Base-by-base conservation (phyloP, 768 basidiomycete species). In the Rhizopogon roseolus region DNA sequence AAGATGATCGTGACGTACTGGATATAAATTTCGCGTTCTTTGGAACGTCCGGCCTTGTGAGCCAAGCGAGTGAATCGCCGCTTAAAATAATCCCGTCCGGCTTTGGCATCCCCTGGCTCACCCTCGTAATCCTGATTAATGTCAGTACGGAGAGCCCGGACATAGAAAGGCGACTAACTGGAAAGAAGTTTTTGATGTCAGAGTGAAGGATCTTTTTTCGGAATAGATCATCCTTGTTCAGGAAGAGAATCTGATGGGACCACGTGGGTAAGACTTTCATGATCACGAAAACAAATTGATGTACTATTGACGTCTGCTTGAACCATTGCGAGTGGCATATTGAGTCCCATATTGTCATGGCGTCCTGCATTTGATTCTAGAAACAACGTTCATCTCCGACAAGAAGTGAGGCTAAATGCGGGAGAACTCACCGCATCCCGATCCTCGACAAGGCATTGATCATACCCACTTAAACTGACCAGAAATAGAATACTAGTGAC, bases 291-390 rank as follows among this genome's bases (percentile, higher is more conserved):
- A 22, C 38, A 53, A 42, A 28, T 7, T 40, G 16, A 73, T 87
- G 42, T 58, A 93, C 93, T 52, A 97, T 92, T 9, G 92, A 93
- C 0, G 93, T 95, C 58, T 88, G 82, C 71, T 90, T 90, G 74
- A 97, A 97, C 93, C 93, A 97, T 59, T 95, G 93, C 9, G 93
- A 95, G 68, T 97, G 93, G 72, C 93, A 95, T 79, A 98, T 95
- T 40, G 93, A 93, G 62, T 98, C 94, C 88, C 94, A 98, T 48
- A 98, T 92, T n/a, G 92, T 92, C 85, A 98, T 89, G 4, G 94
- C 92, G 59, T 98, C 94, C 75, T 95, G 90, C 93, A 98, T 96
- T 85, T 96, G 94, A 66, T 98, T 98, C 88, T 94, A 63, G 6
- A 29, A 36, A 25, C 16, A 17, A 32, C 1, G 34, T 57, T 43